Evolutionary conservation across 495 filamentous ascomycete genomes (phyloP), one percentile per base, ranked within the genome.

Genomic region (Hyaloscypha finlandica): DNA sequence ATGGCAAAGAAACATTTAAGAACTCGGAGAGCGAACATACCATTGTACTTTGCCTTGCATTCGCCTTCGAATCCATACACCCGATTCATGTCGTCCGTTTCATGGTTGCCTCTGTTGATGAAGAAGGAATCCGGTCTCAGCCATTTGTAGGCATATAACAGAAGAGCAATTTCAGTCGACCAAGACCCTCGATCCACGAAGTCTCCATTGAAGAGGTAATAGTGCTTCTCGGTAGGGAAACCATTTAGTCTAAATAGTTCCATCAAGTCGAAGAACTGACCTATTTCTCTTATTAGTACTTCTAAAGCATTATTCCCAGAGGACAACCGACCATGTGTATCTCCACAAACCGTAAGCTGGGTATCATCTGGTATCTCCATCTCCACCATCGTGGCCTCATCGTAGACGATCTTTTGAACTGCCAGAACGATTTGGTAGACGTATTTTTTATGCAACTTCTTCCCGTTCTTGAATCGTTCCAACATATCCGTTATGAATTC

Each of bases 51-150:
- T 66, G 92, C 92, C 75, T 92, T 93, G 80, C 96, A 98, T 75
- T 99, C 95, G 73, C 96, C 95, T 75, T 98, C 95, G 73, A 99
- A 99, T 59, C 95, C 95, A 74, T 99, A 98, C 31, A 95, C 94
- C 75, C 92, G 88, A 82, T 99, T 99, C 95, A 99, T 99, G 77
- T 98, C 95, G 76, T 99, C 95, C 66, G 95, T 98, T 80, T 99
- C 95, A 81, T 99, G 95, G 79, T 99, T 99, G 68, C 95, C 95
- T 59, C 95, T 89, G 84, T 99, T 99, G 66, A 99, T 82, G 88
- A 96, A 99, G 79, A 99, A 92, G 48, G 81, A 85, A 45, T 88
- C 84, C 0, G 96, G 95, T 61, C 88, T 88, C 70, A 99, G 78
- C 93, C 92, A 96, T 80, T 99, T 99, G 84, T 97, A 95, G 39